Base-by-base conservation (phyloP, 331 rosid species). In the Prunus yedoensis region DNA sequence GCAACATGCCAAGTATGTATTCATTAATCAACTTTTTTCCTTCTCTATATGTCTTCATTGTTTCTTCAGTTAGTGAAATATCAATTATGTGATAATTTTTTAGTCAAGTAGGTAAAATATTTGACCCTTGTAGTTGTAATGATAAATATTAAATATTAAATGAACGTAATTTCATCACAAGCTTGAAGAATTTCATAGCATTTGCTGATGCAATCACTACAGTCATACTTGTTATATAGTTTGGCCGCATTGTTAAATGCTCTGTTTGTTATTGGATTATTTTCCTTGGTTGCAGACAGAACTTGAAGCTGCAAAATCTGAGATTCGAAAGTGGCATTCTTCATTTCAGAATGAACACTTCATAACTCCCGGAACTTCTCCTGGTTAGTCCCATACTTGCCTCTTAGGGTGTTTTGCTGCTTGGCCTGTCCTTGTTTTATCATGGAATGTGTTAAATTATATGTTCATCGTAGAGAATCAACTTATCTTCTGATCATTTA, bases 261-360 rank as follows among this genome's bases (percentile, higher is more conserved):
- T 21, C 28, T 58, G 56, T 23, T 47, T 8, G 53, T 57, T 51
- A 49, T 64, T 73, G 73, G 76, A 75, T 83, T 70, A 50, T 73
- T 25, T 12, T 5, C 28, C 12, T 82, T 54, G 75, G 72, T 83
- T 83, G 66, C 88, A 94, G 96, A 83, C 71, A 47, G 95, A 90
- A 81, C 91, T 87, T 49, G 96, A 84, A 78, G 88, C 82, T 81
- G 88, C 96, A 51, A 92, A 88, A 80, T 82, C 85, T 21, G 94
- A 90, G 85, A 90, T 91, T 85, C 86, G 85, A 56, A 89, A 78
- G 58, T 94, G 99, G 97, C 91, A 73, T 79, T 86, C 90, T 74
- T 78, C 97, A 70, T 88, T 94, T 78, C 91, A 85, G 79, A 85
- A 83, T 77, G 97, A 92, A 66, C 77, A 91, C 56, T 89, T 86